Percentiles rank a stretch among this genome's conserved stretches.
These are phyloP conservation scores for Hevea brasiliensis DNA, from an alignment of 345 rosid genomes.

Conservation along the genomic window DNA sequence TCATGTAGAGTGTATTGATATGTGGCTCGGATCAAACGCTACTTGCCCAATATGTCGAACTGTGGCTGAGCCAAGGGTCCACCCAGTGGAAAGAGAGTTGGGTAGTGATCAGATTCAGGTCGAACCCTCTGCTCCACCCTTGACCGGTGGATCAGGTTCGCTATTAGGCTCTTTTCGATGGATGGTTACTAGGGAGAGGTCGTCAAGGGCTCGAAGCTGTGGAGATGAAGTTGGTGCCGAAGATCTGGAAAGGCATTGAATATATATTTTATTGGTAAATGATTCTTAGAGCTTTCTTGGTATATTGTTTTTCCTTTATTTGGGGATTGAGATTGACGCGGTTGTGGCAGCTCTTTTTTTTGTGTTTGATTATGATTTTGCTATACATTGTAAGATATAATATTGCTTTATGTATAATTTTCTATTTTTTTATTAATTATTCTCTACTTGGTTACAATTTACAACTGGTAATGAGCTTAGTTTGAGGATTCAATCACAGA, in stretches of 20 bases:
- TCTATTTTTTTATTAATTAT: too few relatives aligned
- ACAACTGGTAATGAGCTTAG: too few relatives aligned
- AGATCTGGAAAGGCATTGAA: conserved; percentile 51
- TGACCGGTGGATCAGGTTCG: conserved; percentile 30
- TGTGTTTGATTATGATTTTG: too few relatives aligned
- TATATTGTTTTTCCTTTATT: too few relatives aligned
- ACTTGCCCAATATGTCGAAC: conserved; percentile 55
- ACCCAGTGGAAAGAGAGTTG: conserved; percentile 30
- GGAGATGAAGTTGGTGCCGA: conserved; percentile 31
- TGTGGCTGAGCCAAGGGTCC: conserved; percentile 31
- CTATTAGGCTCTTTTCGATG: conserved; percentile 48
- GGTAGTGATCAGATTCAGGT: too few relatives aligned
- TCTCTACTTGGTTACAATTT: too few relatives aligned
- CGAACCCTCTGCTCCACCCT: conserved; percentile 40
- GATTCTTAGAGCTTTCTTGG: background rate
- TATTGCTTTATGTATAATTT: too few relatives aligned
- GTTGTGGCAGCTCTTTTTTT: too few relatives aligned
- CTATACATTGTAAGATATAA: too few relatives aligned
- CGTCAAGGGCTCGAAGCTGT: conserved; percentile 38
- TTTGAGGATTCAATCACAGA: too few relatives aligned
- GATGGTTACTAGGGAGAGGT: conserved; percentile 45
- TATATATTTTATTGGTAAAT: too few relatives aligned
- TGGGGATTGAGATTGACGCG: too few relatives aligned
- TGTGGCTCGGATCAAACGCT: conserved; percentile 46
- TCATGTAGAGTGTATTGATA: conserved; percentile 49